phyloP scores from a whole-genome alignment of 495 filamentous ascomycete genomes.

The Acidomyces sp. region DNA sequence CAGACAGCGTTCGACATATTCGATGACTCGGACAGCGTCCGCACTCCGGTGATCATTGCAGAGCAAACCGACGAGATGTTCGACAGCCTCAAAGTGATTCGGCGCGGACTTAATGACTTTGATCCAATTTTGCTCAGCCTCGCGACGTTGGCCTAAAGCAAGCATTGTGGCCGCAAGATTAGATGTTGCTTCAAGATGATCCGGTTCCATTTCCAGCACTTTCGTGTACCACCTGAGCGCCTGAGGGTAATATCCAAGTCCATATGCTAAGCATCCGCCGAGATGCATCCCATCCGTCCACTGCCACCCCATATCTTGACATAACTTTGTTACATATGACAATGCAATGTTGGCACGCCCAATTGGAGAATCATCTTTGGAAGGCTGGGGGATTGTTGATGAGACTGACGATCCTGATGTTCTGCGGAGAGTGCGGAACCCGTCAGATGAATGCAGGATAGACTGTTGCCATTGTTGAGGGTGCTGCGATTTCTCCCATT shows the following conservation, averaged over 20 bases:
- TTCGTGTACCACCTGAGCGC: slow-evolving; percentile 80
- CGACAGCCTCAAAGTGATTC: slow-evolving; percentile 89
- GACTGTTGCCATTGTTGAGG: neutral
- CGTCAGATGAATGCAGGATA: slow-evolving; percentile 3
- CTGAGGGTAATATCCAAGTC: slow-evolving; percentile 72
- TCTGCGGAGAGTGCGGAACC: slow-evolving; percentile 13
- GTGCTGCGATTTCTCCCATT: slow-evolving; percentile 2
- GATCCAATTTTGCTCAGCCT: slow-evolving; percentile 79
- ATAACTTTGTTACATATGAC: slow-evolving; percentile 67
- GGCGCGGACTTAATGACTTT: slow-evolving; percentile 70
- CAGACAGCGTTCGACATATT: slow-evolving; percentile 69
- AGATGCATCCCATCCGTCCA: slow-evolving; percentile 95
- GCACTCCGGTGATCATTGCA: slow-evolving; percentile 68
- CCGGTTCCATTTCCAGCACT: slow-evolving; percentile 67
- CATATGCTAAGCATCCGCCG: slow-evolving; percentile 87
- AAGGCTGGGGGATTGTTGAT: slow-evolving; percentile 2
- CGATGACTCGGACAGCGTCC: slow-evolving; percentile 82
- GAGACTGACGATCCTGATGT: slow-evolving; percentile 12
- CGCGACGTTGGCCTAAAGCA: slow-evolving; percentile 64
- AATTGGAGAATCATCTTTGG: slow-evolving; percentile 20
- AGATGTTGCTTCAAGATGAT: slow-evolving; percentile 90
- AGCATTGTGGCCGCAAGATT: slow-evolving; percentile 84
- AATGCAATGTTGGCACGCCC: slow-evolving; percentile 53
- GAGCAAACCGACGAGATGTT: slow-evolving; percentile 82
- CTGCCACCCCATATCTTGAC: slow-evolving; percentile 75